Evolutionary conservation across 345 rosid species (phyloP).

Genomic region (Acer yangbiense): DNA sequence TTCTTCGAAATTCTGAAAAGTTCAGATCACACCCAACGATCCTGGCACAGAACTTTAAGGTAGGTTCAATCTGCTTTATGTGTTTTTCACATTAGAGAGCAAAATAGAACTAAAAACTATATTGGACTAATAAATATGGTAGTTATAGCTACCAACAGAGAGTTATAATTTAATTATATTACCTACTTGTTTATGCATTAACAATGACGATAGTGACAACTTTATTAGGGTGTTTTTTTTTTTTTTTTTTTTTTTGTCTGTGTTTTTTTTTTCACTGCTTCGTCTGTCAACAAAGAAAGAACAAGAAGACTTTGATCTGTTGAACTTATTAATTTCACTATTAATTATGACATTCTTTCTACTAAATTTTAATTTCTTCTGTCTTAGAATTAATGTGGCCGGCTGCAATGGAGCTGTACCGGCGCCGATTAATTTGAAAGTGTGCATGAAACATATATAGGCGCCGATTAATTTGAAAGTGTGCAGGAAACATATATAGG

Average conservation of each 20-base stretch:
- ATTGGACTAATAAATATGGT: slow-evolving; percentile 22
- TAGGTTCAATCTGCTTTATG: not conserved
- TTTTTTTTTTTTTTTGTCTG: not conserved
- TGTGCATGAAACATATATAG: too few species aligned
- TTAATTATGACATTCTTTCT: not conserved
- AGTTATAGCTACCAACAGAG: not conserved
- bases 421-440: not conserved
- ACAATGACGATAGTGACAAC: slow-evolving; percentile 10
- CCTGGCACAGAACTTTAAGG: too few species aligned
- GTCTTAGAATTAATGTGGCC: not conserved
- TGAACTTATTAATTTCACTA: not conserved
- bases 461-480: not conserved
- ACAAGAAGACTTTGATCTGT: not conserved
- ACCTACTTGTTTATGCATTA: slow-evolving; percentile 15
- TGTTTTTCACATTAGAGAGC: not conserved
- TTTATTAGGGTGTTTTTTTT: not conserved
- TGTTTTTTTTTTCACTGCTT: not conserved
- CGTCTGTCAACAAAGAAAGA: not conserved
- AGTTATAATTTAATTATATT: not conserved
- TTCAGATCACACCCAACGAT: too few species aligned
- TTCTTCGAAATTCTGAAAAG: not conserved
- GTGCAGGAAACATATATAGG: too few species aligned
- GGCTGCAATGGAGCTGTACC: not conserved
- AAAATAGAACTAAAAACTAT: not conserved
- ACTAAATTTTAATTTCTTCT: not conserved